These are phyloP conservation scores for Multifurca ochricompacta DNA, from an alignment of 768 basidiomycete species.

Conservation along the genomic window DNA sequence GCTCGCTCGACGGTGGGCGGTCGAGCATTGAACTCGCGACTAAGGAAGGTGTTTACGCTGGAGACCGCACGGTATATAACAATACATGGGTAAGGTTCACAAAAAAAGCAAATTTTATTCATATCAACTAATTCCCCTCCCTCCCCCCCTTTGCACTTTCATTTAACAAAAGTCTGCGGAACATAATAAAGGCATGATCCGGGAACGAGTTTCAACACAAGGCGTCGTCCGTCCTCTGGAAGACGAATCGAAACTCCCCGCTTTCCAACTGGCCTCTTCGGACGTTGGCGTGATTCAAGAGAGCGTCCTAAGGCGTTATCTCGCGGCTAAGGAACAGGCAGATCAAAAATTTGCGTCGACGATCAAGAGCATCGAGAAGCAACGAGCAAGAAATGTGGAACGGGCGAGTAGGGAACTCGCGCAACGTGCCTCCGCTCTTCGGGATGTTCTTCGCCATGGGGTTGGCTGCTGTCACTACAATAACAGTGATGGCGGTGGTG, in stretches of 20 bases:
- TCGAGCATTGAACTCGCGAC: no score
- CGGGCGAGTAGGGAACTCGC: conserved; percentile 55
- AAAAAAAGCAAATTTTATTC: background rate
- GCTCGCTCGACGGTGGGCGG: background rate
- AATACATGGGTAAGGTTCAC: background rate
- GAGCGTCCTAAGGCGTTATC: conserved; percentile 62
- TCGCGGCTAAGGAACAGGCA: conserved; percentile 51
- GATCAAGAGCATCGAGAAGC: conserved; percentile 50
- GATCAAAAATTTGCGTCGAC: conserved; percentile 59
- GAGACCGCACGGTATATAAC: no score
- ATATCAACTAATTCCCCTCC: background rate
- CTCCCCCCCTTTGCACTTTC: background rate
- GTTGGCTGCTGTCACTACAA: no score
- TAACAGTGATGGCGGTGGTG: no score
- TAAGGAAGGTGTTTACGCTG: no score
- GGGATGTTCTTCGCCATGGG: conserved; percentile 28
- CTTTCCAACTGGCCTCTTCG: conserved; percentile 54
- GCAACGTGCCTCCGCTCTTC: conserved; percentile 43
- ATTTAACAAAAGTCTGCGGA: no score
- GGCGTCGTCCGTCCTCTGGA: conserved; percentile 78
- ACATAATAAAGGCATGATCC: conserved; percentile 67
- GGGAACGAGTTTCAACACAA: conserved; percentile 80
- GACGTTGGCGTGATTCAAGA: conserved; percentile 72
- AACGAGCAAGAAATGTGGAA: conserved; percentile 55
- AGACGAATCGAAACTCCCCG: conserved; percentile 53